Conservation (phyloP, 805 yeast species). For the Tetrapisispora arboricola region DNA sequence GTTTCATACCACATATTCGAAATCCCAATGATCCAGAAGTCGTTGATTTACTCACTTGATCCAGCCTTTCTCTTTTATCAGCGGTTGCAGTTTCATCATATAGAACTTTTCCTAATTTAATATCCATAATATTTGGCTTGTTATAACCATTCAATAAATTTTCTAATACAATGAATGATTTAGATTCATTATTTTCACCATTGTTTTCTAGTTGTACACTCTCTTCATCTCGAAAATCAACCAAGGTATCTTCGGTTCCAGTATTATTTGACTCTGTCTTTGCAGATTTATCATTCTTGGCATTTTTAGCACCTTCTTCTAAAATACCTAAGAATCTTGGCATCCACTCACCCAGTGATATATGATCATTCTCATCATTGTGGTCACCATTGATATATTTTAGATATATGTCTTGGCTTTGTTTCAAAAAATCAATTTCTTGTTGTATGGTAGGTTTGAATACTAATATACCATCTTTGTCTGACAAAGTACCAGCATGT, state of each 20-base stretch:
- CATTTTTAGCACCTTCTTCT: slow-evolving; percentile 15
- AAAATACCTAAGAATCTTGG: slow-evolving; percentile 24
- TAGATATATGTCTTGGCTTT: slow-evolving; percentile 8
- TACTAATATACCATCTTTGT: slow-evolving; percentile 55
- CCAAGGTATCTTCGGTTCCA: not conserved
- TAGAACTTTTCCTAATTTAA: slow-evolving; percentile 66
- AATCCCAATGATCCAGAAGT: slow-evolving; percentile 72
- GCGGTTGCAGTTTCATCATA: slow-evolving; percentile 50
- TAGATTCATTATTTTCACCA: slow-evolving; percentile 1
- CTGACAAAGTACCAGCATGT: slow-evolving; percentile 67
- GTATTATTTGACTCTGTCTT: not conserved
- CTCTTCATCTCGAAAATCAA: not conserved
- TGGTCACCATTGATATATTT: not conserved
- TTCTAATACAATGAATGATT: slow-evolving; percentile 52
- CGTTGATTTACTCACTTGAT: slow-evolving; percentile 53
- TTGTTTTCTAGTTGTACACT: not conserved
- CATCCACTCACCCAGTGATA: slow-evolving; percentile 21
- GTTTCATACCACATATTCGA: slow-evolving; percentile 83
- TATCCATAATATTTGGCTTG: slow-evolving; percentile 68
- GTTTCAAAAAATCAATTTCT: slow-evolving; percentile 67
- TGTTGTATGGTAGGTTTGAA: slow-evolving; percentile 55
- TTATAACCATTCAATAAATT: slow-evolving; percentile 54
- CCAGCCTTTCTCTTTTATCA: slow-evolving; percentile 55
- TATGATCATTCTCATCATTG: slow-evolving; percentile 5
- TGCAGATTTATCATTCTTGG: too few species aligned